Conservation (phyloP, 2,329 filamentous ascomycete genomes). For the Aspergillus amoenus region DNA sequence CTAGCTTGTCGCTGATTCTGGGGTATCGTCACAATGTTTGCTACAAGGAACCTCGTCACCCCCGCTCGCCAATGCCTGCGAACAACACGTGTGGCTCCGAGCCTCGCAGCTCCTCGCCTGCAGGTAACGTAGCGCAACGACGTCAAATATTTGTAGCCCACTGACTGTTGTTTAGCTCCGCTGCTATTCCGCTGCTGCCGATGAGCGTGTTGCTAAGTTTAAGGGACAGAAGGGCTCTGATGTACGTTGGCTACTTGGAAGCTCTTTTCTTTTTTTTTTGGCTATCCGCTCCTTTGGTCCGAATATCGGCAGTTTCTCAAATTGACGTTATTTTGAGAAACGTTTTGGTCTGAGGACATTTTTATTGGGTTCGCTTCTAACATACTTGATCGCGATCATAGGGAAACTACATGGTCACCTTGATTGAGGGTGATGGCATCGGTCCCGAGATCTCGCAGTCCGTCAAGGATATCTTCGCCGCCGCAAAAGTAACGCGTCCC, state of each 20-base stretch:
- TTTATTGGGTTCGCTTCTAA: conserved; percentile 12
- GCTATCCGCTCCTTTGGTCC: conserved; percentile 24
- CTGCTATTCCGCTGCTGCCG: conserved; percentile 56
- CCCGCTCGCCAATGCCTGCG: conserved; percentile 79
- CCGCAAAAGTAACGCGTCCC: conserved; percentile 69
- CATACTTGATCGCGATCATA: conserved; percentile 38
- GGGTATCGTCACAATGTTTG: conserved; percentile 67
- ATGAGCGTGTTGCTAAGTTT: conserved; percentile 85
- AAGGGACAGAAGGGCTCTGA: conserved; percentile 84
- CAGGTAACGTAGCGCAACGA: conserved; percentile 54
- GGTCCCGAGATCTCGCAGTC: conserved; percentile 96
- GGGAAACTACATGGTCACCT: conserved; percentile 93
- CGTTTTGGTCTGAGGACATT: conserved; percentile 1
- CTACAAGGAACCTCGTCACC: conserved; percentile 73
- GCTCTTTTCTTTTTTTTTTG: conserved; percentile 28
- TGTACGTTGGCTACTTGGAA: conserved; percentile 57
- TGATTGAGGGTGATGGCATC: conserved; percentile 99
- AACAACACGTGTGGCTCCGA: conserved; percentile 53
- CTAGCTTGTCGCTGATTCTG: conserved; percentile 18
- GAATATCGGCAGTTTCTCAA: conserved; percentile 21
- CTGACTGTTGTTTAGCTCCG: conserved; percentile 51
- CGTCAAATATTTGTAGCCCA: conserved; percentile 8
- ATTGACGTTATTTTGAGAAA: neutral
- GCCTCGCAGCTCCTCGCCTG: conserved; percentile 49
- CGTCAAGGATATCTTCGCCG: conserved; percentile 97